Conservation (phyloP, 2,329 filamentous ascomycete genomes). For the Alternaria brassicae region DNA sequence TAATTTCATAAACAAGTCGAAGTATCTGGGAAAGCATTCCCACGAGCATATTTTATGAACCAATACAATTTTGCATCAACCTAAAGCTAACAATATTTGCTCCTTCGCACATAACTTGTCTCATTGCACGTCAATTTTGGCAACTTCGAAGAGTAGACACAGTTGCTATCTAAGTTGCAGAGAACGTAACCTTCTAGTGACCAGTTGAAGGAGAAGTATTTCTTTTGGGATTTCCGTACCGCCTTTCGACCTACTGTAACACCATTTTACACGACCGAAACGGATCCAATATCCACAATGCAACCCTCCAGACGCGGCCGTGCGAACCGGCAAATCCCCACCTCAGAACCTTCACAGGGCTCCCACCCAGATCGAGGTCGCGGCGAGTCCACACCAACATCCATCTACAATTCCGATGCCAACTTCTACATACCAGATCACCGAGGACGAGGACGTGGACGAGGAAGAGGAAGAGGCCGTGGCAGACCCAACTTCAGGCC, state of each 20-base stretch:
- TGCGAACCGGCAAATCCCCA: conserved; percentile 40
- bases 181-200: background rate
- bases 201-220: background rate
- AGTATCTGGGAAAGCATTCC: background rate
- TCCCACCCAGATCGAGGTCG: background rate
- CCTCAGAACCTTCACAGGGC: conserved; percentile 9
- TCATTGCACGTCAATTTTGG: background rate
- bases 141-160: background rate
- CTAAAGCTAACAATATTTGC: background rate
- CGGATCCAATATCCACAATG: background rate
- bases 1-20: background rate
- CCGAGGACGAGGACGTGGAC: conserved; percentile 14
- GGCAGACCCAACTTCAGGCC: conserved; percentile 4
- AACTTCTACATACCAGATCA: background rate
- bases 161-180: background rate
- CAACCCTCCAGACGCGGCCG: conserved; percentile 25
- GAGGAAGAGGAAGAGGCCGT: conserved; percentile 15
- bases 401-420: background rate
- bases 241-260: background rate
- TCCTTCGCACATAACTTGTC: background rate
- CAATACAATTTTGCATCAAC: too few species aligned
- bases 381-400: conserved; percentile 2
- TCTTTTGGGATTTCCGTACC: background rate
- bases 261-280: background rate
- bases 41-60: background rate